Conservation (phyloP, 2,329 filamentous ascomycete species). For the Aureobasidium sp. region DNA sequence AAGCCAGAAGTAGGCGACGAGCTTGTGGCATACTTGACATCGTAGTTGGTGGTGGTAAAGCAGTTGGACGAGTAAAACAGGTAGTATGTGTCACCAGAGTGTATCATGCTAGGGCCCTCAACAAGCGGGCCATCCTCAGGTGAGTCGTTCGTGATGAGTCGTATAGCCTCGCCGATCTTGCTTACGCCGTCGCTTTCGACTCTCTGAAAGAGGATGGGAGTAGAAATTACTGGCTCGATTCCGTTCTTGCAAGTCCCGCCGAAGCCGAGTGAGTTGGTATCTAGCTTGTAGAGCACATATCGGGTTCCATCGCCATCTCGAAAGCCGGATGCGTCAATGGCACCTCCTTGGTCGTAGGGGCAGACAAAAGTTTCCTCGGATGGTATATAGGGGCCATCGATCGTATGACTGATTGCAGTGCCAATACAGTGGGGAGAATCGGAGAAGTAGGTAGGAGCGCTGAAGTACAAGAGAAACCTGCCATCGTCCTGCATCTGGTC, state of each 20-base stretch:
- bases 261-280: constrained; percentile 21
- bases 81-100: constrained; percentile 19
- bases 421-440: constrained; percentile 22
- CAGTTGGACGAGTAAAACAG: constrained; percentile 26
- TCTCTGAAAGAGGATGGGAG: constrained; percentile 22
- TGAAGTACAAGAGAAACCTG: constrained; percentile 23
- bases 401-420: constrained; percentile 17
- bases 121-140: constrained; percentile 20
- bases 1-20: constrained; percentile 13
- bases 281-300: constrained; percentile 23
- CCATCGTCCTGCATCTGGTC: constrained; percentile 16
- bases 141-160: constrained; percentile 21
- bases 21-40: constrained; percentile 19
- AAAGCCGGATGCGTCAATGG: constrained; percentile 23
- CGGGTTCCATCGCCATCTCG: constrained; percentile 17
- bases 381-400: constrained; percentile 21
- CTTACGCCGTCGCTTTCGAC: constrained; percentile 20
- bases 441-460: constrained; percentile 16
- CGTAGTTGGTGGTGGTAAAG: constrained; percentile 21
- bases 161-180: constrained; percentile 15
- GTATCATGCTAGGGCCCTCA: constrained; percentile 21
- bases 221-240: constrained; percentile 13
- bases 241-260: constrained; percentile 21
- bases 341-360: constrained; percentile 20
- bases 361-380: constrained; percentile 20